Percentiles rank a stretch among this genome's conserved stretches.
Evolutionary conservation across 768 basidiomycete species (phyloP).

Genomic region (Suillus sp.): DNA sequence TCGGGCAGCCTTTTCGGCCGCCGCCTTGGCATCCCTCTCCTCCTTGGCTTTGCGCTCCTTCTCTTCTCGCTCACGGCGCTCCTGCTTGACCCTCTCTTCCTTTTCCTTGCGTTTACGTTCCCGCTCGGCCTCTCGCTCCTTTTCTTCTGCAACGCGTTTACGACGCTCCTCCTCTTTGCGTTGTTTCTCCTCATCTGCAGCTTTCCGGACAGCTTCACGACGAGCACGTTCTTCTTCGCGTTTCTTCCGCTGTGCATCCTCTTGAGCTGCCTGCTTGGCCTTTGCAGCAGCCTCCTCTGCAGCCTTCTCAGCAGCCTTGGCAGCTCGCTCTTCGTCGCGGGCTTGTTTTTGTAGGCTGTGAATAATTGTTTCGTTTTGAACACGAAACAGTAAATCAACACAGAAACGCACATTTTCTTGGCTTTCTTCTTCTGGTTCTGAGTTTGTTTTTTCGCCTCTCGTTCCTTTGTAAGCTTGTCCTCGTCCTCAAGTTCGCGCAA

Average conservation of each 20-base stretch:
- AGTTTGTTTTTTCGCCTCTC: slow-evolving; percentile 90
- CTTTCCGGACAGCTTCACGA: slow-evolving; percentile 75
- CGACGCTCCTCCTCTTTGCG: slow-evolving; percentile 85
- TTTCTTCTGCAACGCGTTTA: slow-evolving; percentile 76
- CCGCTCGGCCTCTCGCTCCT: slow-evolving; percentile 75
- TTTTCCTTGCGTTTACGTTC: slow-evolving; percentile 75
- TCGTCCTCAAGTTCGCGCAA: slow-evolving; percentile 96
- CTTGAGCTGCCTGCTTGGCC: slow-evolving; percentile 73
- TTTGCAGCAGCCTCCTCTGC: slow-evolving; percentile 81
- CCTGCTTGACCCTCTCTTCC: slow-evolving; percentile 60
- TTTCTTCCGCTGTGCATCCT: slow-evolving; percentile 79
- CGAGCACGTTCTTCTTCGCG: slow-evolving; percentile 85
- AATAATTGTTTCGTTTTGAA: slow-evolving; percentile 9
- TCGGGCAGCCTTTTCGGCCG: slow-evolving; percentile 49
- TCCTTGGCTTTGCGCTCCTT: slow-evolving; percentile 63
- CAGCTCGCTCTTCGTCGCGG: slow-evolving; percentile 90
- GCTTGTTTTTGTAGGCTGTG: slow-evolving; percentile 85
- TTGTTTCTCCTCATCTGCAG: slow-evolving; percentile 79
- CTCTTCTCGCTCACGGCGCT: slow-evolving; percentile 58
- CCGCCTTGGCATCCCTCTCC: slow-evolving; percentile 62
- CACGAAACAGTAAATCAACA: slow-evolving; percentile 13
- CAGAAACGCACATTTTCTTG: slow-evolving; percentile 79
- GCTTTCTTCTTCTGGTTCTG: slow-evolving; percentile 99
- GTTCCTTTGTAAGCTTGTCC: slow-evolving; percentile 81
- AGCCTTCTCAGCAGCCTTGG: slow-evolving; percentile 80